phyloP scores from a whole-genome alignment of 140 eudicot genomes.

The Stevia rebaudiana region DNA sequence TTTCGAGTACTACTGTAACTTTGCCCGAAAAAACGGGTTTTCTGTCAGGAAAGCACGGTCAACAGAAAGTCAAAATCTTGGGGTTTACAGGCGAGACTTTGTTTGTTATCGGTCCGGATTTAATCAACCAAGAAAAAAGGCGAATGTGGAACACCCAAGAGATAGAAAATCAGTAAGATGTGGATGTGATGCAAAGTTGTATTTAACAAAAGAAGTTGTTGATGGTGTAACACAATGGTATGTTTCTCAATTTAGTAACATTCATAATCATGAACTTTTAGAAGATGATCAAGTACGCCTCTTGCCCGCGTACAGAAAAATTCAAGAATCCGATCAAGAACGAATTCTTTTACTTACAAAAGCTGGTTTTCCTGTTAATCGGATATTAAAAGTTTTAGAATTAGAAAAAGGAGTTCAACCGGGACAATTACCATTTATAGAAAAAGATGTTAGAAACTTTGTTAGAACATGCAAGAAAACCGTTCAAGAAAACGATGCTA shows the following conservation, averaged over 20 bases:
- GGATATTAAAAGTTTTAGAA: constrained; percentile 60
- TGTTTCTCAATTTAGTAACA: constrained; percentile 62
- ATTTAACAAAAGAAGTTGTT: constrained; percentile 60
- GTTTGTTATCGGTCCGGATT: constrained; percentile 76
- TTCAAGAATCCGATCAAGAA: constrained; percentile 74
- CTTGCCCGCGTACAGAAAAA: constrained; percentile 70
- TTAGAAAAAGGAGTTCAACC: constrained; percentile 72
- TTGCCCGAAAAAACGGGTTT: constrained; percentile 63
- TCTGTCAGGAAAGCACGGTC: constrained; percentile 78
- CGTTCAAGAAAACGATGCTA: constrained; percentile 63
- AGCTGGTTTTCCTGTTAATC: constrained; percentile 73
- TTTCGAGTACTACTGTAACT: constrained; percentile 56
- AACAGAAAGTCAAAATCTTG: constrained; percentile 66
- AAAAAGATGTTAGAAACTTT: constrained; percentile 67
- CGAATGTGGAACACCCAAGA: constrained; percentile 71
- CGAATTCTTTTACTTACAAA: constrained; percentile 62
- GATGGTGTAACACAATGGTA: constrained; percentile 58
- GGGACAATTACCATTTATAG: constrained; percentile 70
- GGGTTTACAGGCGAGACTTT: constrained; percentile 69
- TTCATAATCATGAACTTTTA: constrained; percentile 67
- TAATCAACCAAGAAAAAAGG: constrained; percentile 70
- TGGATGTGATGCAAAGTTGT: constrained; percentile 72
- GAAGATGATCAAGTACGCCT: constrained; percentile 78
- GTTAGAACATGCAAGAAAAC: constrained; percentile 66
- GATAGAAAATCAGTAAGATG: constrained; percentile 72